phyloP scores from a whole-genome alignment of 495 filamentous ascomycete genomes.

The Viridothelium virens region DNA sequence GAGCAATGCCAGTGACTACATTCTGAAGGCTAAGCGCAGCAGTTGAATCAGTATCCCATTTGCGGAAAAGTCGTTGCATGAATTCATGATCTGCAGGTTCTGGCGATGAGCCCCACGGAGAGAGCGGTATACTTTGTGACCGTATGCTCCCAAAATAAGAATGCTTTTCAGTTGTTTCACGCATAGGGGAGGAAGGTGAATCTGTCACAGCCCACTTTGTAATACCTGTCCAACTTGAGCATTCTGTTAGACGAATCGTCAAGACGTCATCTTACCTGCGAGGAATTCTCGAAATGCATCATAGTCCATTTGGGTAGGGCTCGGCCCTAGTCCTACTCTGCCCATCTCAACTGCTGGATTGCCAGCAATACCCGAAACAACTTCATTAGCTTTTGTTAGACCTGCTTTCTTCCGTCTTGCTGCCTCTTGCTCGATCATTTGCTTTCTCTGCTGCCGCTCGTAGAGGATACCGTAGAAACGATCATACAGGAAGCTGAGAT shows the following conservation, averaged over 20 bases:
- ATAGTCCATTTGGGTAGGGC: slow-evolving; percentile 88
- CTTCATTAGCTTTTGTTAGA: slow-evolving; percentile 46
- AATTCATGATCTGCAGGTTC: slow-evolving; percentile 95
- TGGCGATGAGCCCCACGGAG: slow-evolving; percentile 67
- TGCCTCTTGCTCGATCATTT: slow-evolving; percentile 67
- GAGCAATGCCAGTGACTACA: slow-evolving; percentile 81
- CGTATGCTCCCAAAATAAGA: slow-evolving; percentile 49
- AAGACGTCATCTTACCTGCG: slow-evolving; percentile 41
- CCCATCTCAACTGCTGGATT: slow-evolving; percentile 58
- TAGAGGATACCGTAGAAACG: slow-evolving; percentile 86
- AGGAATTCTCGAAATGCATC: slow-evolving; percentile 91
- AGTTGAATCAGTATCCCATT: slow-evolving; percentile 73
- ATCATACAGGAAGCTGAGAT: slow-evolving; percentile 84
- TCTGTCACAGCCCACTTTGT: slow-evolving; percentile 88
- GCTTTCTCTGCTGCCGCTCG: slow-evolving; percentile 75
- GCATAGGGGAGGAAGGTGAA: slow-evolving; percentile 50
- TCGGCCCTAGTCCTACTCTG: slow-evolving; percentile 81
- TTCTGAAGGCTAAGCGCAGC: slow-evolving; percentile 77
- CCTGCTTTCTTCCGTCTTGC: slow-evolving; percentile 54
- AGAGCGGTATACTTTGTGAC: slow-evolving; percentile 43
- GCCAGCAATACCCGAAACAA: slow-evolving; percentile 42
- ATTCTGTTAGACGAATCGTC: neutral
- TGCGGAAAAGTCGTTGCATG: slow-evolving; percentile 75
- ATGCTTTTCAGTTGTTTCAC: slow-evolving; percentile 49
- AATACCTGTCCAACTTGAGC: slow-evolving; percentile 41